Conservation (phyloP, 1,284 basidiomycete genomes). For the Sporisorium reilianum region DNA sequence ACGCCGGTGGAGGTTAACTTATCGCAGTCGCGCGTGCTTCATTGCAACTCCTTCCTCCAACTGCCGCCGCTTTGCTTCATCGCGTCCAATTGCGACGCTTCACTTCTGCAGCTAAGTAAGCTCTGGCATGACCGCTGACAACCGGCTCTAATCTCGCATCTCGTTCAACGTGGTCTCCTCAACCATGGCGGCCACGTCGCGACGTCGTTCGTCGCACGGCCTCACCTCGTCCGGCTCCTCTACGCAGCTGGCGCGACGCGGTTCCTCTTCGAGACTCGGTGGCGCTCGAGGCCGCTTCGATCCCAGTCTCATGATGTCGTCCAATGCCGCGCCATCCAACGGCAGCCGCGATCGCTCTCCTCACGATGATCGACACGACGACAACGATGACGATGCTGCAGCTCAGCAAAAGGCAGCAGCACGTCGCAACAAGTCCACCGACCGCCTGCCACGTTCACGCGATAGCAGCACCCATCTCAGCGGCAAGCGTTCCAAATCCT, state of each 20-base stretch:
- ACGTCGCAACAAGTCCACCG: conserved; percentile 54
- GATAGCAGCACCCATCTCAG: conserved; percentile 54
- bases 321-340: conserved; percentile 33
- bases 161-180: conserved; percentile 17
- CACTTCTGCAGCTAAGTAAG: neutral
- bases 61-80: neutral
- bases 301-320: conserved; percentile 56
- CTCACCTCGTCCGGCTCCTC: conserved; percentile 50
- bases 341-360: conserved; percentile 28
- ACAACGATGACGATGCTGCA: conserved; percentile 19
- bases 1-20: neutral
- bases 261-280: conserved; percentile 40
- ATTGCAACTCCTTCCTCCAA: neutral
- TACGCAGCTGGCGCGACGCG: conserved; percentile 44
- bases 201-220: conserved; percentile 40
- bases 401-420: conserved; percentile 20
- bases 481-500: conserved; percentile 56
- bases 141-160: neutral
- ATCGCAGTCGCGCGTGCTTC: neutral
- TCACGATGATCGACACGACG: conserved; percentile 17
- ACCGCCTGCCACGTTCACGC: conserved; percentile 46
- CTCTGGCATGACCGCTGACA: conserved; percentile 14
- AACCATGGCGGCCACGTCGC: conserved; percentile 41
- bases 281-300: conserved; percentile 50
- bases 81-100: neutral